Percentiles rank a stretch among this genome's conserved stretches.
Conservation (phyloP, 345 rosid species). For the Psidium guajava region DNA sequence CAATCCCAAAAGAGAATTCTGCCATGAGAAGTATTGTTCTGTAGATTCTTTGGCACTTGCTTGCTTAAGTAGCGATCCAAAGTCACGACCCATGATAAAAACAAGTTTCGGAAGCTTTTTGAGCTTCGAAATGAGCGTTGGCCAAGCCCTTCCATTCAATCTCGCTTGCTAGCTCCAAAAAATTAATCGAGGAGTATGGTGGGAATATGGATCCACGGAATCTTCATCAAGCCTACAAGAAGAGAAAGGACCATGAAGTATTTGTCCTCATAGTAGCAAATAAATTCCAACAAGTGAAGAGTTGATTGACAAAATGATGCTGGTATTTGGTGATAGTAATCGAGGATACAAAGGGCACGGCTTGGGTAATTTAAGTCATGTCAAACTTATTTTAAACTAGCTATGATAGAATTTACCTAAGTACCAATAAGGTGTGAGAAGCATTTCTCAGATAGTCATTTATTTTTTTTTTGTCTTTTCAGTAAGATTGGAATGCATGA, state of each 20-base stretch:
- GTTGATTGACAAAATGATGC: not conserved
- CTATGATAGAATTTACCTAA: not conserved
- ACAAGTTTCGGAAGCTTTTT: not conserved
- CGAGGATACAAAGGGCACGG: not conserved
- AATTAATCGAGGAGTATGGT: no score
- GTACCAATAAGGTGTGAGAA: not conserved
- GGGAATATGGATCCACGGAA: not conserved
- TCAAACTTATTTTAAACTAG: not conserved
- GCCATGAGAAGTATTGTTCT: not conserved
- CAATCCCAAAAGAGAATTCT: not conserved
- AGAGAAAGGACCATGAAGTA: not conserved
- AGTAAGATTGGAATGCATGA: not conserved
- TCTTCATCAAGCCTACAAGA: not conserved
- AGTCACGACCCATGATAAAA: constrained; percentile 2
- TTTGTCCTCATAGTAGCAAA: not conserved
- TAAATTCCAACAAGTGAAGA: not conserved
- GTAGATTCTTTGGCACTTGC: not conserved
- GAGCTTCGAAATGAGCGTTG: not conserved
- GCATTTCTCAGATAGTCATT: fast-evolving
- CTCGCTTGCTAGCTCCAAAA: no score
- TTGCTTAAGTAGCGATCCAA: not conserved
- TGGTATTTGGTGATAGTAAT: not conserved
- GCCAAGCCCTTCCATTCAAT: no score
- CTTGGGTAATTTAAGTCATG: not conserved
- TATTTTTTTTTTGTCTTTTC: not conserved